Conservation (phyloP, 495 filamentous ascomycete species). For the Lepraria neglecta region DNA sequence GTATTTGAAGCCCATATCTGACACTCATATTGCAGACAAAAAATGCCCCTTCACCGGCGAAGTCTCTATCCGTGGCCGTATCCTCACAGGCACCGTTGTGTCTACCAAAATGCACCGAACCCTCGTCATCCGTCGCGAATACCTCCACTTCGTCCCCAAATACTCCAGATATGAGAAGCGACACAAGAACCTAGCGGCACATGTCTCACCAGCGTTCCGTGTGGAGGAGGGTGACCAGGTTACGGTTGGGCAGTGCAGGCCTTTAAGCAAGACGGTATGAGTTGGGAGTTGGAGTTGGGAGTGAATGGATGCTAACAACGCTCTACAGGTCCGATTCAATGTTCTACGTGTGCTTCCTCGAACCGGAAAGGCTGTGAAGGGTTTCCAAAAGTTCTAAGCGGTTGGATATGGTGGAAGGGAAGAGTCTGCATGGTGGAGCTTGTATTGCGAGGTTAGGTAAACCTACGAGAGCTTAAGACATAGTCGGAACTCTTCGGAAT, state of each 20-base stretch:
- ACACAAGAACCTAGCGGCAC: slow-evolving; percentile 98
- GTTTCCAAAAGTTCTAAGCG: slow-evolving; percentile 92
- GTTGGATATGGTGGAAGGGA: neutral
- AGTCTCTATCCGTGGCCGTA: slow-evolving; percentile 98
- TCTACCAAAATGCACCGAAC: slow-evolving; percentile 99
- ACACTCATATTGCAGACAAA: slow-evolving; percentile 64
- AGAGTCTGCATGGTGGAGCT: neutral
- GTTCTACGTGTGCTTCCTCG: slow-evolving; percentile 92
- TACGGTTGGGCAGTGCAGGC: slow-evolving; percentile 97
- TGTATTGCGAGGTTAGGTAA: neutral
- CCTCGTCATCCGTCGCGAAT: slow-evolving; percentile 98
- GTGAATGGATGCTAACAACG: neutral
- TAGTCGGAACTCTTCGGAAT: neutral
- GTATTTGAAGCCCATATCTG: neutral
- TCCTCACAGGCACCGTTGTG: slow-evolving; percentile 96
- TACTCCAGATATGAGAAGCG: slow-evolving; percentile 99
- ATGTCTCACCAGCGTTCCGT: slow-evolving; percentile 99
- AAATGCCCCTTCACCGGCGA: slow-evolving; percentile 99
- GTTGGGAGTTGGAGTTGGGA: neutral
- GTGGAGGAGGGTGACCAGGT: slow-evolving; percentile 98
- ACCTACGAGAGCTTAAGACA: neutral
- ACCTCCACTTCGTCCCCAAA: slow-evolving; percentile 98
- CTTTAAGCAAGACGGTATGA: slow-evolving; percentile 96
- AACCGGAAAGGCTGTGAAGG: slow-evolving; percentile 95
- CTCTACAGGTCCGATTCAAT: slow-evolving; percentile 89